Evolutionary conservation across 768 basidiomycete species (phyloP).

Genomic region (Mycena rosella): DNA sequence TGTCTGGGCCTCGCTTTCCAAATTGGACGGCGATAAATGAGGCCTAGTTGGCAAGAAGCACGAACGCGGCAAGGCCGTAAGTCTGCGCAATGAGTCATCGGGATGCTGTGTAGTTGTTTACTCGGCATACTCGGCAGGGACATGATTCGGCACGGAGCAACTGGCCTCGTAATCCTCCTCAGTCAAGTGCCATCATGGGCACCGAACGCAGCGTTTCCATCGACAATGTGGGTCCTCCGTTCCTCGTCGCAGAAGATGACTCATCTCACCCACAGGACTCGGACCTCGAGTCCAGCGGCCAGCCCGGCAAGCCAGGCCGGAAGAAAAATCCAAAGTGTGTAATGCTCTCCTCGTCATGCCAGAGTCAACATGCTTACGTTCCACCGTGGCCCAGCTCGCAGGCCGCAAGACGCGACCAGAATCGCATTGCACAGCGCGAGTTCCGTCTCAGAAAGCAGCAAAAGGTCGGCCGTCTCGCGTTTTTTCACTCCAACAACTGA

Average conservation of each 20-base stretch:
- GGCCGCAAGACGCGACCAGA: slow-evolving; percentile 89
- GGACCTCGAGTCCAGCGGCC: slow-evolving; percentile 58
- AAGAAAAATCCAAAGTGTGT: slow-evolving; percentile 93
- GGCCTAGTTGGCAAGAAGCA: not conserved
- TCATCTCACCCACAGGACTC: slow-evolving; percentile 62
- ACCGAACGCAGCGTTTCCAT: slow-evolving; percentile 77
- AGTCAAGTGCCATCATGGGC: slow-evolving; percentile 15
- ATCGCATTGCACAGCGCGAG: slow-evolving; percentile 93
- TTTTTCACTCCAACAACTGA: slow-evolving; percentile 14
- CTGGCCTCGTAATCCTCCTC: slow-evolving; percentile 19
- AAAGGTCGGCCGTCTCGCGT: slow-evolving; percentile 58
- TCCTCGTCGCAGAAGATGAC: not conserved
- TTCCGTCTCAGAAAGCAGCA: slow-evolving; percentile 95
- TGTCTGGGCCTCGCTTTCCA: too few relatives aligned
- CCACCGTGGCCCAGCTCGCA: slow-evolving; percentile 71
- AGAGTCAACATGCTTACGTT: slow-evolving; percentile 32
- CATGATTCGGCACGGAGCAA: too few relatives aligned
- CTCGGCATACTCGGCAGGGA: too few relatives aligned
- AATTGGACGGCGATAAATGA: too few relatives aligned
- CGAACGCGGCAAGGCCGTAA: not conserved
- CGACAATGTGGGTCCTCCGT: slow-evolving; percentile 61
- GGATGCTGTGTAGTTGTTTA: too few relatives aligned
- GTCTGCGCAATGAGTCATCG: too few relatives aligned
- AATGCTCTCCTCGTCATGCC: slow-evolving; percentile 27
- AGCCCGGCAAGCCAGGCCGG: slow-evolving; percentile 76